phyloP scores from a whole-genome alignment of 768 basidiomycete species.

The Calocybe indica region DNA sequence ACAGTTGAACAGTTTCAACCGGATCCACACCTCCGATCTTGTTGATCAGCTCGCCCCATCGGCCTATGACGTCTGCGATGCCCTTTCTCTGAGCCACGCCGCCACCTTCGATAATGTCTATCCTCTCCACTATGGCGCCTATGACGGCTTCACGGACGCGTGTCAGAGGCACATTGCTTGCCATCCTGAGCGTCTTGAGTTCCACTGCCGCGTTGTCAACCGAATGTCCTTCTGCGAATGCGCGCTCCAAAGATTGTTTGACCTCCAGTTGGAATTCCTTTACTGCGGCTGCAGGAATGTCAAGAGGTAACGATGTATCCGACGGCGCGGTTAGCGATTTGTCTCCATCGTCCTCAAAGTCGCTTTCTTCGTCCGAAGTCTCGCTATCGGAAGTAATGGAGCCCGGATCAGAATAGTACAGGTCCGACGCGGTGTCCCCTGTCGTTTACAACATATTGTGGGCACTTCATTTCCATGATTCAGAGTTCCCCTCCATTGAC shows the following conservation, averaged over 20 bases:
- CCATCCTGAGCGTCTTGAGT: constrained; percentile 94
- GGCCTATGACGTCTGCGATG: constrained; percentile 53
- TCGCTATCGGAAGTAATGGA: constrained; percentile 52
- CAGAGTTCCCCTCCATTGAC: background rate
- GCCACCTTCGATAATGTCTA: constrained; percentile 55
- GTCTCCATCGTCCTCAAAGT: constrained; percentile 23
- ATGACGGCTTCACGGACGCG: constrained; percentile 87
- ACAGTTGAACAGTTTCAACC: constrained; percentile 68
- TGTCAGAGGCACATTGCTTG: constrained; percentile 86
- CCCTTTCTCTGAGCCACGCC: constrained; percentile 55
- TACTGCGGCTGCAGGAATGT: constrained; percentile 38
- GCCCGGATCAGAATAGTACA: constrained; percentile 54
- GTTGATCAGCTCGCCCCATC: constrained; percentile 83
- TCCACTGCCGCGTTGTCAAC: constrained; percentile 93
- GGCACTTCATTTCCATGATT: background rate
- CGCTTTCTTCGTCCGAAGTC: constrained; percentile 35
- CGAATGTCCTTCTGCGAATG: constrained; percentile 86
- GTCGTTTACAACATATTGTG: background rate
- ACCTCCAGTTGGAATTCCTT: constrained; percentile 75
- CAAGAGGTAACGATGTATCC: constrained; percentile 37
- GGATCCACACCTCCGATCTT: constrained; percentile 80
- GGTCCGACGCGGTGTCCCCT: constrained; percentile 63
- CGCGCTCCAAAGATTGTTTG: constrained; percentile 81
- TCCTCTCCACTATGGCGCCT: constrained; percentile 70
- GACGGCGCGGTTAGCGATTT: constrained; percentile 41